Base-by-base conservation (phyloP, 345 rosid genomes). In the Mallotus nudiflorus region DNA sequence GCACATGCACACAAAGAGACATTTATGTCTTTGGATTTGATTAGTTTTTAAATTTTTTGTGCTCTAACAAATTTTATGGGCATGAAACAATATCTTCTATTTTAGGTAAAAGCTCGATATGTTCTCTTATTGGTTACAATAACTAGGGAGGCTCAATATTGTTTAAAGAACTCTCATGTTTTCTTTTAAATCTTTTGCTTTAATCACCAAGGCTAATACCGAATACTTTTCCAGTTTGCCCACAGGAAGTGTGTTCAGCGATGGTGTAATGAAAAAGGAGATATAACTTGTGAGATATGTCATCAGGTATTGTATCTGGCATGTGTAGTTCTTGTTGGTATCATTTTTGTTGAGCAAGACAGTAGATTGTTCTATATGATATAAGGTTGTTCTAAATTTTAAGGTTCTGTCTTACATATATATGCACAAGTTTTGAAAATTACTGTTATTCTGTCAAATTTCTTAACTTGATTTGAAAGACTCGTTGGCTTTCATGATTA, bases 231-330 rank as follows among this genome's bases (percentile, higher is more conserved):
- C 33, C 73, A 77, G 80, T 77, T 52, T 77, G 80, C 76, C n/a
- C 80, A 77, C 54, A 72, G 80, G 73, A 77, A 72, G 63, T 77
- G 80, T 29, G 80, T 77, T 15, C 80, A 77, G 60, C 72, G 70
- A 39, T 77, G 80, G 80, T 77, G 80, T 40, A 77, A 77, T 37
- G 80, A 77, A 28, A 77, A 77, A 33, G 80, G 80, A 54, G 73
- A 77, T 44, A 66, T 72, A 61, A 77, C 52, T 44, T 77, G 80
- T 55, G 80, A 77, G 60, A 77, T 77, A 67, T 77, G 80, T 57
- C 80, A 62, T 59, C 75, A 67, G 80, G 80, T 77, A 72, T 72
- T 46, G 12, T 44, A 39, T 55, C 2, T 19, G 39, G 46, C 40
- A 39, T 54, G 13, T 29, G 7, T 1, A 16, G 10, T 65, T 65